These are phyloP conservation scores for Isoetes taiwanensis DNA, from an alignment of 75 land plant species.

Conservation along the genomic window DNA sequence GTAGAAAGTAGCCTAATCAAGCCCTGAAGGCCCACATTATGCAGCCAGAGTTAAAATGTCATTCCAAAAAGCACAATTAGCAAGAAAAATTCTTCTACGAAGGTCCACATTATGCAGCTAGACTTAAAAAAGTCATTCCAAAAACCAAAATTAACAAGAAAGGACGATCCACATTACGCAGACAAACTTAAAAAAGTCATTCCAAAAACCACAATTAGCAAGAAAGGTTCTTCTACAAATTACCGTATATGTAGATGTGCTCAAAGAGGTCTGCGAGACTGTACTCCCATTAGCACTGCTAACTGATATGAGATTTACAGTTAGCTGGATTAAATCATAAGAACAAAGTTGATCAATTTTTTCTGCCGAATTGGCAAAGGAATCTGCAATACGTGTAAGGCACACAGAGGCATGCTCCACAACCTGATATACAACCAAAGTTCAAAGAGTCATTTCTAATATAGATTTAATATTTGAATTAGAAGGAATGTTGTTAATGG, in stretches of 20 bases:
- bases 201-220: not conserved
- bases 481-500: not conserved
- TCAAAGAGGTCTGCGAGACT: conserved; percentile 69
- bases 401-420: conserved; percentile 96
- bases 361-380: conserved; percentile 77
- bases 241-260: conserved; percentile 91
- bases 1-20: conserved; percentile 82
- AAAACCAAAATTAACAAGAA: not conserved
- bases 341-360: conserved; percentile 82
- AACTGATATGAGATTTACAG: conserved; percentile 67
- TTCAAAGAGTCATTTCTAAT: not conserved
- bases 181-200: not conserved
- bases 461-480: not conserved
- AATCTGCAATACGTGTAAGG: conserved; percentile 86
- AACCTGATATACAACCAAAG: conserved; percentile 37
- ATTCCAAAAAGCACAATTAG: not conserved
- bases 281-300: conserved; percentile 51
- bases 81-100: not conserved
- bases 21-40: conserved; percentile 41
- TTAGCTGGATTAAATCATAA: conserved; percentile 87
- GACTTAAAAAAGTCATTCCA: not conserved
- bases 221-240: not conserved
- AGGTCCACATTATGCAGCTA: not conserved
- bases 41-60: not conserved
- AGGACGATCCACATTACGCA: not conserved